Evolutionary conservation across 2,329 filamentous ascomycete species (phyloP), one percentile per base, ranked within the genome.

Genomic region (Colletotrichum navitas): DNA sequence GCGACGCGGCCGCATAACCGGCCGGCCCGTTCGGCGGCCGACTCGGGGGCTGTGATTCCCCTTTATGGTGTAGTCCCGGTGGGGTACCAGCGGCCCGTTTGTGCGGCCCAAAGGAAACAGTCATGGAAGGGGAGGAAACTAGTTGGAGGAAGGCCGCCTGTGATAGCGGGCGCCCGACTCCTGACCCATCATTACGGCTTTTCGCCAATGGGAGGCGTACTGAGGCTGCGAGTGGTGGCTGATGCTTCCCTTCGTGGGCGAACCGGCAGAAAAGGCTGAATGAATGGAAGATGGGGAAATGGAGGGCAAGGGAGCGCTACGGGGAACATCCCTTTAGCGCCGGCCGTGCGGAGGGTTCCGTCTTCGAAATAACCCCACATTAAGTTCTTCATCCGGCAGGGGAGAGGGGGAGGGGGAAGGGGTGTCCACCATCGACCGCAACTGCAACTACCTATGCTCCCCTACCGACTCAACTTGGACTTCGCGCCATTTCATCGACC

Each of bases 11-110:
- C 60, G 60, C 60, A 62, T 34, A 47, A 61, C 29, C 58, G 66
- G 68, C 65, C 69, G 69, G 65, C 65, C 69, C 47, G 47, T 72
- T 69, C 52, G 45, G 69, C 68, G 68, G 63, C 68, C 68, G 34
- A 14, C 14, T 56, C 43, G 63, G 63, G 62, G 69, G 69, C 69
- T 72, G 66, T 71, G 68, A 47, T 52, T 58, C 43, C 64, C 49
- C 34, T 62, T 63, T 61, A 18, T 49, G 59, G 63, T 41, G 68
- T 68, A 68, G 68, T 29, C 39, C 34, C 34, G 58, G 68, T 64
- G 60, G 69, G 52, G 65, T 12, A 63, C 59, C 34, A 55, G 65
- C 69, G 69, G 69, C 69, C 69, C 69, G 65, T 71, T 68, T 64
- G 65, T 34, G 60, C 65, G 69, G 59, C 69, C 69, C 65, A 54